Base-by-base conservation (phyloP, 2,329 filamentous ascomycete species). In the Paraconiothyrium sp. region DNA sequence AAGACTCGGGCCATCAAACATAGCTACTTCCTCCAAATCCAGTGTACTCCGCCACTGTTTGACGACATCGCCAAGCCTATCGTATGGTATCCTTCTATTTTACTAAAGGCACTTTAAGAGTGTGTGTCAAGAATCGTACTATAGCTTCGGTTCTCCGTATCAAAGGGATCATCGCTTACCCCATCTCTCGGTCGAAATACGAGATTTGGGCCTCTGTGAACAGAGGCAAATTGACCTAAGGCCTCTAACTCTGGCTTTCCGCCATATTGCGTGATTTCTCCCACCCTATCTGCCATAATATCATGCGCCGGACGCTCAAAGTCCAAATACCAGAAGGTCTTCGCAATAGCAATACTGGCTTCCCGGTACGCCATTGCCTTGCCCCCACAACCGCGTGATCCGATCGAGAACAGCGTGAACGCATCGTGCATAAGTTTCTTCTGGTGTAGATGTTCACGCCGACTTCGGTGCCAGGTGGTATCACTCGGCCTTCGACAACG, bases 41-140 rank as follows among this genome's bases (percentile, higher is more conserved):
- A 84, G 70, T 0, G 72, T 67, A n/a, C 72, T 67, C 62, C 81
- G 65, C 60, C 68, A 84, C 6, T 67, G 65, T 64, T 85, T 84
- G 47, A 84, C 81, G 13, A 84, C 69, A 66, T 82, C 79, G 4
- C 80, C 80, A 20, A 20, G 20, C 20, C 20, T 20, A 20, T 20
- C 20, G 20, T 20, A 20, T 20, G 20, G 27, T 30, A 30, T 30
- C 27, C 27, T 30, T 30, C 27, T 30, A 4, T 30, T 30, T 6
- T 30, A 30, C 27, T 6, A 30, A 2, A 84, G 0, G 35, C 3
- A 37, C 10, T 11, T 2, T 1, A 37, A 37, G 14, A 37, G 4
- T 37, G 35, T 14, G 11, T 4, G 2, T 37, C 35, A 6, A 10
- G 35, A 6, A 14, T 14, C 35, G 10, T 37, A 37, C 35, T 37